Conservation (phyloP, 1,284 basidiomycete species). For the Wallemia hederae region DNA sequence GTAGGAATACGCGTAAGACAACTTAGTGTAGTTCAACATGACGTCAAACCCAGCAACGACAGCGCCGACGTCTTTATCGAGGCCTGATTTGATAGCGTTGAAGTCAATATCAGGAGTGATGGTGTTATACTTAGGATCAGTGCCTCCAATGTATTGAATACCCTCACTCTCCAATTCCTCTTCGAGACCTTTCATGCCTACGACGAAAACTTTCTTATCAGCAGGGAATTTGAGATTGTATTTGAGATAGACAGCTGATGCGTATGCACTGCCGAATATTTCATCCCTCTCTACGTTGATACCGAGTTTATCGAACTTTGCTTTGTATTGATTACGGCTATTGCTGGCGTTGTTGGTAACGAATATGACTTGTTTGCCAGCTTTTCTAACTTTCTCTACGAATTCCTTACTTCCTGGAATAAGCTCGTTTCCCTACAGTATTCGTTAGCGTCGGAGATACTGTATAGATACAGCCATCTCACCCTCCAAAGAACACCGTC, state of each 20-base stretch:
- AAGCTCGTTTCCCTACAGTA: constrained; percentile 18
- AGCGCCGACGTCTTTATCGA: constrained; percentile 54
- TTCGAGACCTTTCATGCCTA: constrained; percentile 74
- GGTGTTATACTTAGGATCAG: constrained; percentile 58
- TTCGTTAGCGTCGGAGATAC: not conserved
- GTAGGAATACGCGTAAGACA: constrained; percentile 78
- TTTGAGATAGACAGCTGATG: constrained; percentile 72
- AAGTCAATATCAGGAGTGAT: constrained; percentile 40
- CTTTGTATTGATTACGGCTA: constrained; percentile 56
- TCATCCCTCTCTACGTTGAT: constrained; percentile 72
- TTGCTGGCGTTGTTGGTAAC: constrained; percentile 98
- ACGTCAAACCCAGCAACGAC: constrained; percentile 68
- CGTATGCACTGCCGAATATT: constrained; percentile 83
- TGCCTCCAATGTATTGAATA: constrained; percentile 51
- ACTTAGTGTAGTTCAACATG: constrained; percentile 60
- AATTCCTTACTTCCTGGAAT: constrained; percentile 40
- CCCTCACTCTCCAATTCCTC: constrained; percentile 70
- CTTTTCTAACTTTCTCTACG: constrained; percentile 10
- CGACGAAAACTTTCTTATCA: constrained; percentile 81
- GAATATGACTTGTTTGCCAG: constrained; percentile 68
- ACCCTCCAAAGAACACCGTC: constrained; percentile 34
- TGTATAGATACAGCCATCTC: constrained; percentile 10
- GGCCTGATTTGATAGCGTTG: constrained; percentile 23
- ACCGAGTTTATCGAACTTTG: constrained; percentile 68
- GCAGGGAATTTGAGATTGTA: constrained; percentile 62